phyloP scores from a whole-genome alignment of 1,284 basidiomycete species.

The Austropuccinia psidii region DNA sequence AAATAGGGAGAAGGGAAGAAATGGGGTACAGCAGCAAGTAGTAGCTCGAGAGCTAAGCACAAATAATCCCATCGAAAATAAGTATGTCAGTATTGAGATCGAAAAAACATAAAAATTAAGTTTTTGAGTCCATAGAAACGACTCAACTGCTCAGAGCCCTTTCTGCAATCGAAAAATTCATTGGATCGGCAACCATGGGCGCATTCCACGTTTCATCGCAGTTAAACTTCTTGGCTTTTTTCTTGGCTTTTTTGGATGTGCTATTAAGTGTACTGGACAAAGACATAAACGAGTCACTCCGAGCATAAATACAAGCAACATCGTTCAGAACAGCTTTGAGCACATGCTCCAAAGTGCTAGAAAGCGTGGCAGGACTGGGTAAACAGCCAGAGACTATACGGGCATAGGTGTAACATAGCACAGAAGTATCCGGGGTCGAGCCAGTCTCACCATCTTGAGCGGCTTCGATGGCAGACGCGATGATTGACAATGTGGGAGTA shows the following conservation, averaged over 20 bases:
- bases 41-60: constrained; percentile 6
- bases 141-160: constrained; percentile 13
- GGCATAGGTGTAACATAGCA: constrained; percentile 16
- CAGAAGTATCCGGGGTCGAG: background rate
- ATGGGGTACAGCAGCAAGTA: constrained; percentile 3
- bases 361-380: background rate
- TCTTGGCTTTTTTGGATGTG: constrained; percentile 8
- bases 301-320: background rate
- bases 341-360: background rate
- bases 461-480: background rate
- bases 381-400: background rate
- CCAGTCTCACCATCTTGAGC: background rate
- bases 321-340: background rate
- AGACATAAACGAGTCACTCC: background rate
- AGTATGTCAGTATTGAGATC: background rate
- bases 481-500: background rate
- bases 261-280: background rate
- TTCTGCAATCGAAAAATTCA: background rate
- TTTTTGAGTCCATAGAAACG: background rate
- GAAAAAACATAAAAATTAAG: background rate
- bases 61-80: background rate
- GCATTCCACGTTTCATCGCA: background rate
- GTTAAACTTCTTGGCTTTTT: background rate
- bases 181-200: background rate
- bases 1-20: constrained; percentile 11